A percentile compares a stretch with the other conserved stretches of the same genome.
Evolutionary conservation across 345 rosid genomes (phyloP).

Genomic region (Ceriops tagal): DNA sequence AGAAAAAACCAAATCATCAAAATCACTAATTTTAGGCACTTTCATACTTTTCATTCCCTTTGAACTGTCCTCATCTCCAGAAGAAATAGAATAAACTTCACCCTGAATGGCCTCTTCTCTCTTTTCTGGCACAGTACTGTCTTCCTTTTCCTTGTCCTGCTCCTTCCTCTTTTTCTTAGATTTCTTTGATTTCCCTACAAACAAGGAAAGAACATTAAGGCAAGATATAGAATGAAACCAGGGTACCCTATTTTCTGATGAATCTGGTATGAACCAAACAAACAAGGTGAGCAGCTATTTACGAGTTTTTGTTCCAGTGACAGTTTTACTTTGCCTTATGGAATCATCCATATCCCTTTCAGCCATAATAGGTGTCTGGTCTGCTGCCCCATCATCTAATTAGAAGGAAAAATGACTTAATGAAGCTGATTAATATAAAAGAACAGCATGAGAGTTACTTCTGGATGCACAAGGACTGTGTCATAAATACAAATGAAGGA

Average conservation of each 20-base stretch:
- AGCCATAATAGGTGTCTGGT: not conserved
- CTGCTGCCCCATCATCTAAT: slow-evolving; percentile 10
- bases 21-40: not conserved
- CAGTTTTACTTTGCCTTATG: slow-evolving; percentile 6
- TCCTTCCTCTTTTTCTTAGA: slow-evolving; percentile 31
- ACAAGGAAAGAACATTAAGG: slow-evolving; percentile 5
- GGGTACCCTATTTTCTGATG: not conserved
- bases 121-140: slow-evolving; percentile 4
- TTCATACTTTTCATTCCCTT: slow-evolving; percentile 77
- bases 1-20: not conserved
- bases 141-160: slow-evolving; percentile 7
- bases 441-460: not conserved
- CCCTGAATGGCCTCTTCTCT: slow-evolving; percentile 10
- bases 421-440: slow-evolving; percentile 1
- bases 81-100: slow-evolving; percentile 54
- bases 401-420: slow-evolving; percentile 4
- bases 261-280: not conserved
- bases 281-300: slow-evolving; percentile 1
- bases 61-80: slow-evolving; percentile 66
- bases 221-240: not conserved
- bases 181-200: slow-evolving; percentile 37
- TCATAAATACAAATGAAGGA: no score
- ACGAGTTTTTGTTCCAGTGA: slow-evolving; percentile 8
- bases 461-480: no score
- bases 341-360: not conserved